phyloP scores from a whole-genome alignment of 306 rosid genomes.

The Rosa multiflora region DNA sequence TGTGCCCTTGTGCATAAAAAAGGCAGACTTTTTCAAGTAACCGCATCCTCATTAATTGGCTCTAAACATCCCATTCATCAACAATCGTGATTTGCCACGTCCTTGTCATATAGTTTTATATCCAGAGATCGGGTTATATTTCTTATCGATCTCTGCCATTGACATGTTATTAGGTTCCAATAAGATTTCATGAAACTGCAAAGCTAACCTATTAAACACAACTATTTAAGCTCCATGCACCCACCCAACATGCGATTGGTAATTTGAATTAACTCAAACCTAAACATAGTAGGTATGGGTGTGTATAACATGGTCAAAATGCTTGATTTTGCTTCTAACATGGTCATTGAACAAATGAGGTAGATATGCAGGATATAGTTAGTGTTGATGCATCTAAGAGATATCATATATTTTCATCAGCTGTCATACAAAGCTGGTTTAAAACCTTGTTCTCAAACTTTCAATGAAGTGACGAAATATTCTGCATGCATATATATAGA shows the following conservation, averaged over 20 bases:
- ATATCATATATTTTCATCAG: too few species aligned
- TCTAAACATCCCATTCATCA: constrained; percentile 91
- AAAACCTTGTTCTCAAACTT: too few species aligned
- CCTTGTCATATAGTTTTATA: constrained; percentile 45
- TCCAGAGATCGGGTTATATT: constrained; percentile 9
- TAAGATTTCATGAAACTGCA: constrained; percentile 9
- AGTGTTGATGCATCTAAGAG: too few species aligned
- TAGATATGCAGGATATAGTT: too few species aligned
- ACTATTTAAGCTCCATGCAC: constrained; percentile 94
- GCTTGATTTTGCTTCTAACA: too few species aligned
- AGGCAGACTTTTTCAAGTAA: constrained; percentile 69
- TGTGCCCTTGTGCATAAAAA: constrained; percentile 48
- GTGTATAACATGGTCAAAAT: too few species aligned
- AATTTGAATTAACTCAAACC: constrained; percentile 25
- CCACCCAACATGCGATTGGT: constrained; percentile 84
- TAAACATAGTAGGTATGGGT: too few species aligned
- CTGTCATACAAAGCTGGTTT: too few species aligned
- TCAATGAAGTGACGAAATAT: too few species aligned
- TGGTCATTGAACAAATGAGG: too few species aligned
- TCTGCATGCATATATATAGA: too few species aligned
- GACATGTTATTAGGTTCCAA: neutral
- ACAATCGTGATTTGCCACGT: constrained; percentile 67
- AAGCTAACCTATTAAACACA: constrained; percentile 76
- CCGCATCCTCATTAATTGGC: constrained; percentile 74
- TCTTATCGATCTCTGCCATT: neutral